Percentiles rank a stretch among this genome's conserved stretches.
These are phyloP conservation scores for Tetrastigma voinierianum DNA, from an alignment of 164 flowering plant genomes.

Conservation along the genomic window DNA sequence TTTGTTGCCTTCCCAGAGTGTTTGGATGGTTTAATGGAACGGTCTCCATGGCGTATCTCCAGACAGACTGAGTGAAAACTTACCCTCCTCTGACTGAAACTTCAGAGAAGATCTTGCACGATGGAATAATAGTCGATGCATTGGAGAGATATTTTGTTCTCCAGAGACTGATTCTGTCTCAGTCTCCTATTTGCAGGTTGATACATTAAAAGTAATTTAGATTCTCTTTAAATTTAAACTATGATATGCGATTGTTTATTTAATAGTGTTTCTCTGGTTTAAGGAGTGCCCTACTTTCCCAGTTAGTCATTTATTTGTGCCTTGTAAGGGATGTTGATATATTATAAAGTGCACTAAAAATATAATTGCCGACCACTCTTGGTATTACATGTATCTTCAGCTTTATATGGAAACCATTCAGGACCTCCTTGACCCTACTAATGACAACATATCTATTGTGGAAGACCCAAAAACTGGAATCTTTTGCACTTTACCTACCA, in stretches of 20 bases:
- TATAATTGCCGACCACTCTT: neutral
- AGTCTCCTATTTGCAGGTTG: constrained; percentile 92
- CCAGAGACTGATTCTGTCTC: constrained; percentile 74
- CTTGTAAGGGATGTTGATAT: neutral
- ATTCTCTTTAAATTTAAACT: no score
- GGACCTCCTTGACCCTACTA: constrained; percentile 89
- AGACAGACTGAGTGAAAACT: constrained; percentile 99
- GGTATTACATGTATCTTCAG: constrained; percentile 39
- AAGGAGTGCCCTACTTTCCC: neutral
- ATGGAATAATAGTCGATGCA: constrained; percentile 96
- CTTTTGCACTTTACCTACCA: constrained; percentile 91
- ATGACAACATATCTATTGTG: constrained; percentile 79
- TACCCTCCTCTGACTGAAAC: no score
- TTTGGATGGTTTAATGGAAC: constrained; percentile 97
- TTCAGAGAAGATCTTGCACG: no score
- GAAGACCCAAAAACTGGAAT: constrained; percentile 96
- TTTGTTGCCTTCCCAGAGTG: constrained; percentile 61
- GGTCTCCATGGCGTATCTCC: constrained; percentile 96
- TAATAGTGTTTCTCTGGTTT: neutral
- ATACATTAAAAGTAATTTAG: constrained; percentile 3
- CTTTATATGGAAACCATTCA: constrained; percentile 98
- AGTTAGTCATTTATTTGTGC: neutral
- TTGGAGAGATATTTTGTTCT: constrained; percentile 88
- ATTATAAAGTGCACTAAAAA: neutral
- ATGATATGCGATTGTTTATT: neutral